Conservation (phyloP, 129 eudicot species). For the Tagetes erecta region DNA sequence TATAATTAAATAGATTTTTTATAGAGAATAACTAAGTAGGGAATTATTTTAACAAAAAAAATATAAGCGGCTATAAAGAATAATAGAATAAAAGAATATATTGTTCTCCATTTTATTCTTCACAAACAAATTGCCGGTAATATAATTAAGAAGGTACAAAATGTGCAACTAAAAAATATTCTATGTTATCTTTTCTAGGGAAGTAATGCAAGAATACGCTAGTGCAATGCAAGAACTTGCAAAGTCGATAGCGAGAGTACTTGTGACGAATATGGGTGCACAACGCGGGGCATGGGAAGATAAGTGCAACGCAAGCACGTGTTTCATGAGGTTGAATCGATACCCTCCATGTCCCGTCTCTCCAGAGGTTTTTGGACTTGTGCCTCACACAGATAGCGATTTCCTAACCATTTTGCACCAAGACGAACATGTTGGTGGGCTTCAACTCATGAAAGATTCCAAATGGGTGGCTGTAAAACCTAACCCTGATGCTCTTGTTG, state of each 20-base stretch:
- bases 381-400: constrained; percentile 79
- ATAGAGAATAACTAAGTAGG: constrained; percentile 24
- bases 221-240: constrained; percentile 66
- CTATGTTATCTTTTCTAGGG: constrained; percentile 32
- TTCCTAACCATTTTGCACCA: constrained; percentile 72
- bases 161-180: not conserved
- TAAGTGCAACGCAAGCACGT: constrained; percentile 53
- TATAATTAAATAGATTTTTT: not conserved
- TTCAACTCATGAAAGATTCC: constrained; percentile 70
- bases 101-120: constrained; percentile 4
- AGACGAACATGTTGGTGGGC: constrained; percentile 70
- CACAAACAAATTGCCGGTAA: not conserved
- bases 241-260: constrained; percentile 38
- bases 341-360: constrained; percentile 61
- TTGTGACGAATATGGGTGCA: constrained; percentile 51
- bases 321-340: constrained; percentile 63
- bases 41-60: constrained; percentile 21
- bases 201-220: constrained; percentile 70
- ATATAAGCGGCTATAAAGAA: constrained; percentile 32
- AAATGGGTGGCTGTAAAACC: constrained; percentile 78
- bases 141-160: not conserved
- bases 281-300: constrained; percentile 42
- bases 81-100: constrained; percentile 34
- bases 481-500: constrained; percentile 68
- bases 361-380: constrained; percentile 55